A percentile compares a stretch with the other conserved stretches of the same genome.
phyloP scores from a whole-genome alignment of 2,329 filamentous ascomycete genomes.

The Fusarium sp. region DNA sequence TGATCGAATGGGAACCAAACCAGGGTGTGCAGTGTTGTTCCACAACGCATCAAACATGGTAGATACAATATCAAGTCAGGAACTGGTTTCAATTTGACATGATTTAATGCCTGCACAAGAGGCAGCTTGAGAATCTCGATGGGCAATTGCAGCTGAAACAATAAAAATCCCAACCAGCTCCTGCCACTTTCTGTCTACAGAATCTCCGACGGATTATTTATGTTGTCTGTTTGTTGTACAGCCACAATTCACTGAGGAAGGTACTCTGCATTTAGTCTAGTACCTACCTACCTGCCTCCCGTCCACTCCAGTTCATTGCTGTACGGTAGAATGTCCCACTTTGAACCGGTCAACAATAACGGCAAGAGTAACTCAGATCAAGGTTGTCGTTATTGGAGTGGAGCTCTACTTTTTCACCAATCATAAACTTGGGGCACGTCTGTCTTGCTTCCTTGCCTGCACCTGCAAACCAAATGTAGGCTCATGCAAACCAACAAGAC shows the following conservation, averaged over 20 bases:
- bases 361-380: slow-evolving; percentile 19
- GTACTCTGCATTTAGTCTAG: background rate
- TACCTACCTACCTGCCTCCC: background rate
- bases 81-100: slow-evolving; percentile 4
- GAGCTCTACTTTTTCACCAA: slow-evolving; percentile 23
- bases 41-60: background rate
- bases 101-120: background rate
- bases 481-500: slow-evolving; percentile 26
- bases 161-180: background rate
- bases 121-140: slow-evolving; percentile 21
- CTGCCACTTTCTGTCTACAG: background rate
- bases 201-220: background rate
- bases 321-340: slow-evolving; percentile 2
- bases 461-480: slow-evolving; percentile 25
- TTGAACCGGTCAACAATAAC: slow-evolving; percentile 20
- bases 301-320: background rate
- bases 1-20: background rate
- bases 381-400: slow-evolving; percentile 37
- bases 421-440: slow-evolving; percentile 23
- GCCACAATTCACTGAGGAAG: background rate
- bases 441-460: slow-evolving; percentile 16
- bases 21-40: background rate
- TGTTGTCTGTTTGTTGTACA: background rate
- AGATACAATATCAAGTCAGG: background rate
- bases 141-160: slow-evolving; percentile 1